Base-by-base conservation (phyloP, 768 basidiomycete species). In the Auriscalpium vulgare region DNA sequence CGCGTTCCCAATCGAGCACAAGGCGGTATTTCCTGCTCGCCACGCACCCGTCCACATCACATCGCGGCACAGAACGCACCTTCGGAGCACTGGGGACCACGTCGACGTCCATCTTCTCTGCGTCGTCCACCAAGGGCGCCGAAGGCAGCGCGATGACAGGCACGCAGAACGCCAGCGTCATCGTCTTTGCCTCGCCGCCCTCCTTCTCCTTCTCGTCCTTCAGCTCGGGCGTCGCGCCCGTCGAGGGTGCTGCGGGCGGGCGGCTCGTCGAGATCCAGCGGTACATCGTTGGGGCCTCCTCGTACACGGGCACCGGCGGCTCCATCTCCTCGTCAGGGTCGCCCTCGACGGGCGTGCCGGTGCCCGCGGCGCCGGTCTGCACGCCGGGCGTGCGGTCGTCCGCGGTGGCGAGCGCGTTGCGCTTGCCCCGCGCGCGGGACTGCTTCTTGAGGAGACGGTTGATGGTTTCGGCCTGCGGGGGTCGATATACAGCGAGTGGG, bases 401-500 rank as follows among this genome's bases (percentile, higher is more conserved):
- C 0, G 74, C 74, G 1, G 77, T 78, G 14, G 76, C 75, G 34
- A 74, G 61, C 0, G 69, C 75, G n/a, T 74, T 78, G 10, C 83
- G 80, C 61, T 81, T 85, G 50, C 76, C 80, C 46, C 80, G 78
- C 2, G 86, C 77, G 10, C 85, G 79, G 16, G 85, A 83, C 65
- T 90, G 89, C 69, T 92, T 93, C 68, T 91, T 91, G 51, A 94
- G 78, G 13, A 94, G 77, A 29, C 91, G 85, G 63, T 92, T 92
- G 68, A 94, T 93, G 0, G 91, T 93, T 64, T 93, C 91, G 21
- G 83, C 83, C 88, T 91, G 1, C 10, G 19, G 38, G 11, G 14
- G 47, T 19, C 36, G 43, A 35, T 11, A 10, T 56, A 40, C 37
- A 21, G 13, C 14, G 29, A 43, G 59, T 50, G 53, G 50, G 17